Evolutionary conservation across 2,329 filamentous ascomycete species (phyloP), one percentile per base, ranked within the genome.

Genomic region (Didymella arachidicola): DNA sequence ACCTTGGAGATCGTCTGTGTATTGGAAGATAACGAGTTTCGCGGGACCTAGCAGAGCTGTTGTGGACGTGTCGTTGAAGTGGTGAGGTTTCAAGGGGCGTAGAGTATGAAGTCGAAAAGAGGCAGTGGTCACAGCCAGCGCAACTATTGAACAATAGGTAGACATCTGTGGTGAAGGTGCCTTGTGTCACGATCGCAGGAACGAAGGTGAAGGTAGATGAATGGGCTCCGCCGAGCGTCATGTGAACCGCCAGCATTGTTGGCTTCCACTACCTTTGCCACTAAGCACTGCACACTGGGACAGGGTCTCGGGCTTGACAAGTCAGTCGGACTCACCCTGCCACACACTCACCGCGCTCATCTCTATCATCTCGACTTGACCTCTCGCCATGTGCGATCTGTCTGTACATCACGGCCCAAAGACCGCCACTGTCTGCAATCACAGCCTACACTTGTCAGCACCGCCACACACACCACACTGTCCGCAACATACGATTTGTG

Each of bases 401-500:
- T 49, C 32, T 18, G 49, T 47, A 43, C 38, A 63, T 38, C 69
- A 70, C 59, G 43, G 38, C 26, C 44, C 54, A 19, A 45, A 48
- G 14, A 49, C 57, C 25, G 69, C 70, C 22, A 68, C 58, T 25
- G 62, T 48, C 32, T 74, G 71, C 51, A 56, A 61, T 8, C 72
- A 73, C 57, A 26, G 25, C 8, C 47, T 72, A 16, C 70, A 73
- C 39, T 63, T 62, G 16, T 69, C 65, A 8, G 61, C 53, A 16
- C 34, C 67, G 3, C 12, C 42, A n/a, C 68, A 61, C 38, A 69
- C 62, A 0, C 67, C 63, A 1, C 49, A 44, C 52, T 74, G 70
- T 43, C 60, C 67, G 18, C 34, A 22, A 19, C 72, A 69, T 44
- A 53, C 54, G n/a, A 26, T 56, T 2, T 55, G 55, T 1, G 38